Evolutionary conservation across 768 basidiomycete species (phyloP).

Genomic region (Tulasnella sp.): DNA sequence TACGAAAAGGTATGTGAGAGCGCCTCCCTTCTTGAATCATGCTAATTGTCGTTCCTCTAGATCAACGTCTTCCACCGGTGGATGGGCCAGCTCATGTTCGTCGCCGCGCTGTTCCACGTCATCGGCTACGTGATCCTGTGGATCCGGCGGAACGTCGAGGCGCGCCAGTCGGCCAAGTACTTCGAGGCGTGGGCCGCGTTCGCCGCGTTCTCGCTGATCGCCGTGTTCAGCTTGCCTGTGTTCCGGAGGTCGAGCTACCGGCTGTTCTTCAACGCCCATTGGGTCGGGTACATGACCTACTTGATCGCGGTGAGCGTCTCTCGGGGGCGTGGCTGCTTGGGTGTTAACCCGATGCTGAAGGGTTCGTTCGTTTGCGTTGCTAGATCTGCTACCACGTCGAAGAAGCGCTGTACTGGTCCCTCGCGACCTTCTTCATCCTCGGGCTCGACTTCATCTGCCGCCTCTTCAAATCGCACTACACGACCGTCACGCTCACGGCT

Average conservation of each 20-base stretch:
- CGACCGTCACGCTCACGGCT: slow-evolving; percentile 60
- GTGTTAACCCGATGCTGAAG: too few species aligned
- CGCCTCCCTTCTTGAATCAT: too few species aligned
- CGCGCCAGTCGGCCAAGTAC: slow-evolving; percentile 44
- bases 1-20: slow-evolving; percentile 23
- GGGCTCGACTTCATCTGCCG: slow-evolving; percentile 56
- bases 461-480: slow-evolving; percentile 62
- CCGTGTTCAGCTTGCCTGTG: slow-evolving; percentile 62
- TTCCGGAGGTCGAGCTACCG: slow-evolving; percentile 66
- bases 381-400: slow-evolving; percentile 52
- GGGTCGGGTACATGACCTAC: slow-evolving; percentile 56
- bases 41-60: slow-evolving; percentile 44
- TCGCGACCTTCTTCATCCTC: slow-evolving; percentile 57
- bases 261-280: slow-evolving; percentile 66
- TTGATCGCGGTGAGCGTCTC: slow-evolving; percentile 58
- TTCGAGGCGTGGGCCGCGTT: slow-evolving; percentile 60
- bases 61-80: slow-evolving; percentile 78
- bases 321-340: too few species aligned
- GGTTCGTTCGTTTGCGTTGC: too few species aligned
- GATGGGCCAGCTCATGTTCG: slow-evolving; percentile 59
- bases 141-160: slow-evolving; percentile 42
- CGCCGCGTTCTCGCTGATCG: slow-evolving; percentile 57
- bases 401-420: slow-evolving; percentile 57
- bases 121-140: slow-evolving; percentile 56
- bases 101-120: slow-evolving; percentile 63